A percentile compares a stretch with the other conserved stretches of the same genome.
These are phyloP conservation scores for Podospora conica DNA, from an alignment of 495 filamentous ascomycete genomes.

Conservation along the genomic window DNA sequence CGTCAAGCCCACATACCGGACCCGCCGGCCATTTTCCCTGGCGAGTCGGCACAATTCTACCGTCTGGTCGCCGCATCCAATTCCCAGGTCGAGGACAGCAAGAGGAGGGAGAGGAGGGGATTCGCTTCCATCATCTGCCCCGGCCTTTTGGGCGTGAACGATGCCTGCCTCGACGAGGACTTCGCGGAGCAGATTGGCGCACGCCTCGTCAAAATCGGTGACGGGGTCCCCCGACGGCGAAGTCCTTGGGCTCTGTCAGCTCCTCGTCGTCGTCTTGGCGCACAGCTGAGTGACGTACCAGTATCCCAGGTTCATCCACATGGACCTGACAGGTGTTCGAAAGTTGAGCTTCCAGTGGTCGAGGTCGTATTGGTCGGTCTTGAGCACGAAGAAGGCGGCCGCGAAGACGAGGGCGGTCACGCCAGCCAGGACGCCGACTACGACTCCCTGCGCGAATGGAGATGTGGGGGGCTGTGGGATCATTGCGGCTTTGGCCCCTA, in stretches of 20 bases:
- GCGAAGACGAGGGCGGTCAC: background rate
- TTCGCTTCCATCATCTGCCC: background rate
- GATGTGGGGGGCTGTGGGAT: background rate
- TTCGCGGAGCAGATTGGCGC: background rate
- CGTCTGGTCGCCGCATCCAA: slow-evolving; percentile 1
- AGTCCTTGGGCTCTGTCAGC: background rate
- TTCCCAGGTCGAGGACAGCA: background rate
- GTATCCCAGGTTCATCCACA: slow-evolving; percentile 39
- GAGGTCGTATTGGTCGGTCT: slow-evolving; percentile 2
- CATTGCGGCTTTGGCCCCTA: background rate
- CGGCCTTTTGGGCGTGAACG: background rate
- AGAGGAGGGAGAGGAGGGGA: background rate
- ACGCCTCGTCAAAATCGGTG: slow-evolving; percentile 2
- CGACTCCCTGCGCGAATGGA: background rate
- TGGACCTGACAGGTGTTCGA: slow-evolving; percentile 18
- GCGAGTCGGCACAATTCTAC: background rate
- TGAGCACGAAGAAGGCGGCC: background rate
- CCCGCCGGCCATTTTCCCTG: background rate
- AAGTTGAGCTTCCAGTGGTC: slow-evolving; percentile 27
- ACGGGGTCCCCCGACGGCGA: background rate
- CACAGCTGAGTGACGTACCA: slow-evolving; percentile 16
- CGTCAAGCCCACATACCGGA: background rate
- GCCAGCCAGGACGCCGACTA: background rate
- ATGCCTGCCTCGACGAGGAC: background rate
- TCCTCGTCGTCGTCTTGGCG: background rate